A percentile compares a stretch with the other conserved stretches of the same genome.
These are phyloP conservation scores for Kazachstania martiniae DNA, from an alignment of 805 yeast species.

Conservation along the genomic window DNA sequence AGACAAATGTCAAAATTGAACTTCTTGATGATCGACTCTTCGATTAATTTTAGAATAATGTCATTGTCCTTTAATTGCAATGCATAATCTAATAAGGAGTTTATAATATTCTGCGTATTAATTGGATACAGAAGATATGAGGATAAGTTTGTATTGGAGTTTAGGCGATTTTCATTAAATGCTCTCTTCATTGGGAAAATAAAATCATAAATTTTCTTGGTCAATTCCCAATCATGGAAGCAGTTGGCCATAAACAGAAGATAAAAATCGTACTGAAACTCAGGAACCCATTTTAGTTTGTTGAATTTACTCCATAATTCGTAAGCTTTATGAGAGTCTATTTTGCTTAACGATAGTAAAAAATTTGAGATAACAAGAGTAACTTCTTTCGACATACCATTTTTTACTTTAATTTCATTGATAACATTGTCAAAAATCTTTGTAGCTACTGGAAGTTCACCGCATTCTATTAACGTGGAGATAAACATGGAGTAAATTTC, in stretches of 20 bases:
- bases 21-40: constrained; percentile 31
- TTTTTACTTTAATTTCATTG: constrained; percentile 29
- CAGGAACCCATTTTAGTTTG: constrained; percentile 32
- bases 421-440: constrained; percentile 47
- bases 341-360: constrained; percentile 29
- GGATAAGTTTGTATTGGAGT: constrained; percentile 5
- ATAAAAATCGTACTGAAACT: constrained; percentile 32
- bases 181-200: constrained; percentile 27
- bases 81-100: constrained; percentile 20
- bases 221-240: constrained; percentile 25
- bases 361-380: constrained; percentile 36
- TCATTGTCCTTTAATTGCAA: constrained; percentile 23
- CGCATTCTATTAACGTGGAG: constrained; percentile 41
- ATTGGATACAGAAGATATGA: constrained; percentile 18
- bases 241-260: constrained; percentile 26
- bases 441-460: constrained; percentile 41
- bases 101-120: constrained; percentile 15
- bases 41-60: constrained; percentile 28
- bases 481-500: constrained; percentile 42
- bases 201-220: constrained; percentile 29
- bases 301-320: constrained; percentile 30
- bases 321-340: constrained; percentile 27
- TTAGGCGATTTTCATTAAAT: constrained; percentile 1
- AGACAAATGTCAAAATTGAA: constrained; percentile 22
- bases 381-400: constrained; percentile 27